Conservation (phyloP, 225 moss, liverwort and hornwort genomes). For the Bryoerythrophyllum caledonicum region DNA sequence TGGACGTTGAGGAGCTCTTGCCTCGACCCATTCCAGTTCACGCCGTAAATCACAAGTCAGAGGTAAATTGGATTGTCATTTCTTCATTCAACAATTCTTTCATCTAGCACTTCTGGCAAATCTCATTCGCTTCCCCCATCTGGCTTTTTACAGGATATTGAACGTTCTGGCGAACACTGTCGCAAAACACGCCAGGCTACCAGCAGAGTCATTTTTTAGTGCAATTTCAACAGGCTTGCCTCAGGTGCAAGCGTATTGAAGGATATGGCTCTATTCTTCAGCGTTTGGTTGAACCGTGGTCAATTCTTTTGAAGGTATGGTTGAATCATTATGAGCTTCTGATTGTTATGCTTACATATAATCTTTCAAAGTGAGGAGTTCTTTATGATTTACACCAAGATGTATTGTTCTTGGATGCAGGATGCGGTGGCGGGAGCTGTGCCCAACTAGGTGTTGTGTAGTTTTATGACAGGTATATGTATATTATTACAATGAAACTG, state of each 20-base stretch:
- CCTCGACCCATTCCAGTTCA: slow-evolving; percentile 30
- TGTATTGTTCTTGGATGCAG: slow-evolving; percentile 29
- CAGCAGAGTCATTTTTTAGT: slow-evolving; percentile 17
- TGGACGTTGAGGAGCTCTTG: slow-evolving; percentile 45
- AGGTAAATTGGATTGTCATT: slow-evolving; percentile 24
- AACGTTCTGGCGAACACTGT: slow-evolving; percentile 19
- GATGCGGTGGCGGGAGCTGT: slow-evolving; percentile 3
- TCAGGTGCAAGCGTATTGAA: slow-evolving; percentile 9
- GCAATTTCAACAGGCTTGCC: slow-evolving; percentile 19
- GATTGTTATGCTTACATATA: not conserved
- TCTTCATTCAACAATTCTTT: too few relatives aligned
- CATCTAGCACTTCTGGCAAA: not conserved
- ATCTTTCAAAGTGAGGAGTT: not conserved
- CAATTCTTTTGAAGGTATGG: slow-evolving; percentile 16
- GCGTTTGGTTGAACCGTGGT: slow-evolving; percentile 2
- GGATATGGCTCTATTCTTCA: slow-evolving; percentile 20
- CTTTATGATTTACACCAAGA: slow-evolving; percentile 1
- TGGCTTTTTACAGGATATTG: slow-evolving; percentile 23
- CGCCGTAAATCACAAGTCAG: slow-evolving; percentile 13
- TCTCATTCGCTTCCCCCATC: not conserved
- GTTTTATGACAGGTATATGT: slow-evolving; percentile 26
- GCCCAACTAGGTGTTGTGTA: slow-evolving; percentile 23
- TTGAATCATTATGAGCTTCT: slow-evolving; percentile 1
- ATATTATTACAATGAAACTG: slow-evolving; percentile 9
- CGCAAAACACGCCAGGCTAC: slow-evolving; percentile 18